Conservation (phyloP, 2,329 filamentous ascomycete genomes). For the Proliferodiscus dingleyae region DNA sequence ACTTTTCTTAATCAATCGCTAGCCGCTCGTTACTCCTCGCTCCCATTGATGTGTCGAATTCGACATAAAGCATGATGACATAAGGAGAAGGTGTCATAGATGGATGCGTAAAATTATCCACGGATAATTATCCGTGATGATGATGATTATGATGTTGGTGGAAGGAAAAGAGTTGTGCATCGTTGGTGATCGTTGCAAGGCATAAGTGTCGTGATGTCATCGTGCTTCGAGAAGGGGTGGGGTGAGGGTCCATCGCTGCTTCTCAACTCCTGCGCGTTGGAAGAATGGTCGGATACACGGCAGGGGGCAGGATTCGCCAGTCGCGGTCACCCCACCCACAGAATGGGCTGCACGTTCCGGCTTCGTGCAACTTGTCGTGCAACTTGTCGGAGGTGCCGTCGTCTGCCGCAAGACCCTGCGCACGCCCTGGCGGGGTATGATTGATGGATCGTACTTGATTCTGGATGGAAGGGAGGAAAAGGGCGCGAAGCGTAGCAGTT, state of each 20-base stretch:
- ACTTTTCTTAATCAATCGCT: no score
- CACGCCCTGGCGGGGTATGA: background rate
- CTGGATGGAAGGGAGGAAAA: background rate
- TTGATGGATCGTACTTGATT: background rate
- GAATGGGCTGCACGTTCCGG: background rate
- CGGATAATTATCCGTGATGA: no score
- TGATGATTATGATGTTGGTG: no score
- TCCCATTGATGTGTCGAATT: no score
- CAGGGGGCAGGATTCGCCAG: background rate
- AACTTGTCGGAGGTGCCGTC: background rate
- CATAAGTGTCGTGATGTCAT: background rate
- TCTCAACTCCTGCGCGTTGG: no score
- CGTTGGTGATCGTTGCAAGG: no score
- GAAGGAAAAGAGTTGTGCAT: no score
- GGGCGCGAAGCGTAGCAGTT: background rate
- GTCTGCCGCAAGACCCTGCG: background rate
- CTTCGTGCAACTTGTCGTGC: background rate
- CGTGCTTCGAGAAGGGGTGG: background rate
- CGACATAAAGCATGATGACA: no score
- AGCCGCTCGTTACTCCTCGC: no score
- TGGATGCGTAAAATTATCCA: no score
- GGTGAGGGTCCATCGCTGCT: background rate
- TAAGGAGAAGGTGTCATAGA: no score
- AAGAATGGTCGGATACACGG: no score
- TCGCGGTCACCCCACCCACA: background rate